Evolutionary conservation across 2,329 filamentous ascomycete genomes (phyloP), one percentile per base, ranked within the genome.

Genomic region (Trichoderma afroharzianum): DNA sequence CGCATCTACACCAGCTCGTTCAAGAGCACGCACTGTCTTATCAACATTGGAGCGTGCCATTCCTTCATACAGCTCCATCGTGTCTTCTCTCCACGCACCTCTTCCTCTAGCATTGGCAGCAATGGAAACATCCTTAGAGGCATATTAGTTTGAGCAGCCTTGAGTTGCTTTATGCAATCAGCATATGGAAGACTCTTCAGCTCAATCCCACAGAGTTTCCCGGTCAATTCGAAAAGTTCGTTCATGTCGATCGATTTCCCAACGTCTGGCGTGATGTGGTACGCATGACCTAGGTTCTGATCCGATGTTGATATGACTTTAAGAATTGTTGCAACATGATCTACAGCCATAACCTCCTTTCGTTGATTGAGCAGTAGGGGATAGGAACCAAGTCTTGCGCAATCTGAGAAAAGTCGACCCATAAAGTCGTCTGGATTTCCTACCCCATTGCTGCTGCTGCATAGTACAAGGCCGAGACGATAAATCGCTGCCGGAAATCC

Each of bases 361-460:
- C 53, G 53, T 30, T 57, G 53, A 30, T 57, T 28, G 26, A 4
- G 15, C 1, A 57, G 3, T 30, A 57, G 18, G 18, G 53, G 53
- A 15, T 57, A 57, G 26, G 14, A 30, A 0, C 28, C 26, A 30
- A 57, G 26, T 8, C 36, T 66, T 32, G 47, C 4, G 18, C 63
- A 66, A 24, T 55, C 63, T 9, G 63, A 66, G 47, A 66, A 3
- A 28, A 66, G 63, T 4, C 64, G 64, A 18, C 64, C 57, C 18
- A 68, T 47, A n/a, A 53, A 66, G 24, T 66, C 63, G 63, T 53
- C 39, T 12, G 63, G 63, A 32, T 66, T 66, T n/a, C 63, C 63
- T n/a, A 66, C n/a, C 4, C 63, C 63, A 14, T 57, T 57, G 53
- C 18, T 21, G 39, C 28, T 68, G 30, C 47, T 68, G 4, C 64